Evolutionary conservation across 148 eudicot genomes (phyloP).

Genomic region (Camellia granthamiana): DNA sequence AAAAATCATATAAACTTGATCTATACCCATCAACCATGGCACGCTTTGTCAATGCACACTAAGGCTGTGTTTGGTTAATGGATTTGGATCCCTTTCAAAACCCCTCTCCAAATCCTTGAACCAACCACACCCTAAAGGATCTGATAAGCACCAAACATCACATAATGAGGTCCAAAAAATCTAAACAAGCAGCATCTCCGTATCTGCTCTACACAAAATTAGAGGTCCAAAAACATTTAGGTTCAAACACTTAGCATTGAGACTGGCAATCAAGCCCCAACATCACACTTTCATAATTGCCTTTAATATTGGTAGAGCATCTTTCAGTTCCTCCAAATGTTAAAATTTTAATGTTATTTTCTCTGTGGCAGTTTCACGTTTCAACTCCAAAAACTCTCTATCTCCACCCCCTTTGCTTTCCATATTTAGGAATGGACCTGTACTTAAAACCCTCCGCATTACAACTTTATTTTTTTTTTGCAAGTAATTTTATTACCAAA

Average conservation of each 20-base stretch:
- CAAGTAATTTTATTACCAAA: no score
- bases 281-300: no score
- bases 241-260: not conserved
- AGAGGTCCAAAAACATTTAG: not conserved
- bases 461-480: not conserved
- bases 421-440: not conserved
- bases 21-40: no score
- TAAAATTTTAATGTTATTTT: not conserved
- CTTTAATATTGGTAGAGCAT: not conserved
- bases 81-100: no score
- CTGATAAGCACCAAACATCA: not conserved
- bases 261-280: no score
- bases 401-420: not conserved
- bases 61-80: no score
- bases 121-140: not conserved
- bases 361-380: not conserved
- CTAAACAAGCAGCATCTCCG: not conserved
- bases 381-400: not conserved
- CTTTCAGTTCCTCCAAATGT: not conserved
- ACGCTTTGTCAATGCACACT: not conserved
- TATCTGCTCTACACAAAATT: no score
- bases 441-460: not conserved
- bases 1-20: no score
- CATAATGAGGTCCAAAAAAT: not conserved
- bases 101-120: no score